Conservation (phyloP, 148 eudicot genomes). For the Persicaria tinctoria region DNA sequence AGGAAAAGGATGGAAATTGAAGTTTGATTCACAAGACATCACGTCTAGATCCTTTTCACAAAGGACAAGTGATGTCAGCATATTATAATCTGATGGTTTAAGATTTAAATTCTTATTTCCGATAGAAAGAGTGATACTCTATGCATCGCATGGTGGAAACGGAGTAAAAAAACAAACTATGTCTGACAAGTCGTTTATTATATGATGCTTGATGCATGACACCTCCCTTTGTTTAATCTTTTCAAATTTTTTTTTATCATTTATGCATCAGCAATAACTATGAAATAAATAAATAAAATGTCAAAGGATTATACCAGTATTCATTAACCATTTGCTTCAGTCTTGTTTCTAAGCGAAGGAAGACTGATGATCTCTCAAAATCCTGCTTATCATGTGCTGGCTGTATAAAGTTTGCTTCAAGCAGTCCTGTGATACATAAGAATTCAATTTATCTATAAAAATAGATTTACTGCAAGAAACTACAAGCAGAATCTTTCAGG, state of each 20-base stretch:
- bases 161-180: not conserved
- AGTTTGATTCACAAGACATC: not conserved
- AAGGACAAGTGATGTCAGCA: not conserved
- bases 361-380: conserved; percentile 83
- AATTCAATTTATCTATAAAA: not conserved
- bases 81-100: not conserved
- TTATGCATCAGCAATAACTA: not conserved
- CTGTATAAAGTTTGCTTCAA: conserved; percentile 95
- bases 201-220: not conserved
- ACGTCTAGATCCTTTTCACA: not conserved
- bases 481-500: conserved; percentile 7
- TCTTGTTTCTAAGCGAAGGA: conserved; percentile 59
- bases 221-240: not conserved
- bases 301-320: conserved; percentile 58
- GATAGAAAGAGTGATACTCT: not conserved
- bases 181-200: not conserved
- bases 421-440: conserved; percentile 49
- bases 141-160: not conserved
- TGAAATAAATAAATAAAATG: conserved; percentile 5
- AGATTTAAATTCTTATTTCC: not conserved
- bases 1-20: not conserved
- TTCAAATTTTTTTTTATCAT: not conserved
- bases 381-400: conserved; percentile 99
- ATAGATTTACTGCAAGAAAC: not conserved
- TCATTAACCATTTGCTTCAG: conserved; percentile 84